Base-by-base conservation (phyloP, 352 stramenopile species). In the Pythium inflatum region DNA sequence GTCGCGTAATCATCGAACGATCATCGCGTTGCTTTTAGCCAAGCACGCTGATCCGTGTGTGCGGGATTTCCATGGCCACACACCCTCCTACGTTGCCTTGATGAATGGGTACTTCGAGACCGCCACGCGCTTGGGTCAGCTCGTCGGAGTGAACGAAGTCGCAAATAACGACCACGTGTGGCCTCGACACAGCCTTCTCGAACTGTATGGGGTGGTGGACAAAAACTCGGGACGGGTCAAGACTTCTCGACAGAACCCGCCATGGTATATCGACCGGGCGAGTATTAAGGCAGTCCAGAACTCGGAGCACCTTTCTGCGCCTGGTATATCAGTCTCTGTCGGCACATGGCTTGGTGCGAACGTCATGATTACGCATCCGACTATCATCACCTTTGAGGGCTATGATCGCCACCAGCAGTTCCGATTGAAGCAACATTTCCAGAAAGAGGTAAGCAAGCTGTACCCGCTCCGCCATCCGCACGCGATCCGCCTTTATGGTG, bases 401-500 rank as follows among this genome's bases (percentile, higher is more conserved):
- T 24, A 6, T 13, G 48, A 56, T 11, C 7, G 25, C 18, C 14
- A 56, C 8, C 11, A 22, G 41, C 12, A 33, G 1, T 7, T 4
- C 2, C 5, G 2, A 0, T 18, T 33, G 31, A 55, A 34, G 36
- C 61, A 36, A 43, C 12, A 22, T 22, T 70, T 68, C n/a, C 9
- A 20, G 30, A 13, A 25, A 3, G 62, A 54, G 6, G 36, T 71
- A 4, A 40, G 22, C 11, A 34, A 34, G 30, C 24, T 36, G 25
- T 33, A 56, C 13, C 27, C 46, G 1, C 30, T 66, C 18, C 38
- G 36, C 34, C 65, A 72, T 31, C 56, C 55, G 0, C 55, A 71
- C 30, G 56, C 66, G 2, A 18, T 62, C 20, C 51, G 38, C 20
- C 24, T 71, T 1, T 62, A 62, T 22, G 65, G 65, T 13, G 65